A percentile compares a stretch with the other conserved stretches of the same genome.
Evolutionary conservation across 2,329 filamentous ascomycete species (phyloP).

Genomic region (Cadophora sp.): DNA sequence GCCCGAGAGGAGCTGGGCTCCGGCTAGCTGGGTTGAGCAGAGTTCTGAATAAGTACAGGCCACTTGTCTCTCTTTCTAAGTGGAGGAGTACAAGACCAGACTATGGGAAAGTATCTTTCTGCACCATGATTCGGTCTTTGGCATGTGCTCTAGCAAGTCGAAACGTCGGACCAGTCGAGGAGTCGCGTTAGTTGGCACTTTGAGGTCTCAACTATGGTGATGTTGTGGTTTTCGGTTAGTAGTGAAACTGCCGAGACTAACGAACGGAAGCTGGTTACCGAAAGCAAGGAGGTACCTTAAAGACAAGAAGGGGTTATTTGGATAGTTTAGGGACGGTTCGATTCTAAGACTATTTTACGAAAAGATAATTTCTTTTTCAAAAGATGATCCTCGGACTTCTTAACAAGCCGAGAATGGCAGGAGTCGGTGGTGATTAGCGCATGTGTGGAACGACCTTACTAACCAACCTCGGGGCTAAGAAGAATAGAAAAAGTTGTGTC

Average conservation of each 20-base stretch:
- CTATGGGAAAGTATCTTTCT: not conserved
- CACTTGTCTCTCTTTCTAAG: not conserved
- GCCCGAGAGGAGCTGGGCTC: constrained; percentile 8
- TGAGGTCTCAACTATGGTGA: constrained; percentile 14
- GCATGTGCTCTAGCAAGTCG: constrained; percentile 5
- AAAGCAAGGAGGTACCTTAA: too few species aligned
- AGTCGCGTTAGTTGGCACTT: constrained; percentile 1
- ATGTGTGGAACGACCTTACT: too few species aligned
- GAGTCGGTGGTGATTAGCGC: too few species aligned
- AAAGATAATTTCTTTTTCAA: too few species aligned
- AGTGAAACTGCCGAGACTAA: constrained; percentile 15
- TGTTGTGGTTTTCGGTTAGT: constrained; percentile 4
- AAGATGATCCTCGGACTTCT: too few species aligned
- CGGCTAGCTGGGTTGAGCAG: not conserved
- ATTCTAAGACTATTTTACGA: too few species aligned
- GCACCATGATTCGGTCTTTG: constrained; percentile 14
- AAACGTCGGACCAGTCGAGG: constrained; percentile 8
- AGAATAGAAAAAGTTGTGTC: too few species aligned
- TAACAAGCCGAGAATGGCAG: too few species aligned
- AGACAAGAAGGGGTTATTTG: too few species aligned
- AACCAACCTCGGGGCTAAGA: too few species aligned
- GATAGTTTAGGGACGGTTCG: too few species aligned
- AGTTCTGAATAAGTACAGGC: constrained; percentile 4
- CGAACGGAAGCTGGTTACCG: not conserved
- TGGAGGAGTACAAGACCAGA: not conserved